Percentiles rank a stretch among this genome's conserved stretches.
These are phyloP conservation scores for Leccinum subgranulosum DNA, from an alignment of 768 basidiomycete genomes.

Conservation along the genomic window DNA sequence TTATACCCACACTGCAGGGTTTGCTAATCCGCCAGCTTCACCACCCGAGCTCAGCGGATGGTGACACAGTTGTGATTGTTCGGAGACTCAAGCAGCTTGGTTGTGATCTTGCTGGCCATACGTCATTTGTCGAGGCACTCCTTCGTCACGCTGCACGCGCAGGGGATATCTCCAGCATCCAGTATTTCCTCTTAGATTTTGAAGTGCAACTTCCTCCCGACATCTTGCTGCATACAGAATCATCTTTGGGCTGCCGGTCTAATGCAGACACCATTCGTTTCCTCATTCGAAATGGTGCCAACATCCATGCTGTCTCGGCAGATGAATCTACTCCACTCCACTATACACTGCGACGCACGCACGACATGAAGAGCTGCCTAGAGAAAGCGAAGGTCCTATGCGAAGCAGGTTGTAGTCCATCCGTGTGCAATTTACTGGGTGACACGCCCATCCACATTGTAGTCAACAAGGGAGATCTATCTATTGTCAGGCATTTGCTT, in stretches of 20 bases:
- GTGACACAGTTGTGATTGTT: background rate
- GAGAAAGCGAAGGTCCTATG: background rate
- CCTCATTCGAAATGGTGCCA: too few relatives aligned
- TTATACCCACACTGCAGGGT: background rate
- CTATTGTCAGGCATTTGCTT: background rate
- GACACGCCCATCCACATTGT: background rate
- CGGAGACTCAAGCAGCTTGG: background rate
- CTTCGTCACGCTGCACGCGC: rapidly evolving
- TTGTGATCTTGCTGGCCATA: background rate
- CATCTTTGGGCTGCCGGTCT: background rate
- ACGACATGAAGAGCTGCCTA: background rate
- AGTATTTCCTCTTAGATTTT: background rate
- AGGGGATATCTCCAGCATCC: background rate
- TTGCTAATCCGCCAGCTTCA: too few relatives aligned
- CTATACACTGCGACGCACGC: background rate
- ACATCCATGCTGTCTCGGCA: background rate
- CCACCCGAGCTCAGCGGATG: background rate
- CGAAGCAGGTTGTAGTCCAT: background rate
- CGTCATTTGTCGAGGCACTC: background rate
- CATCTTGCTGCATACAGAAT: too few relatives aligned
- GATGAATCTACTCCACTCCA: background rate
- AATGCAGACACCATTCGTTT: too few relatives aligned
- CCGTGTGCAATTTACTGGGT: background rate
- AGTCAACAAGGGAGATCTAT: background rate
- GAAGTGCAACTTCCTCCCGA: too few relatives aligned